Evolutionary conservation across 306 rosid species (phyloP), one percentile per base, ranked within the genome.

Genomic region (Quercus dentata): DNA sequence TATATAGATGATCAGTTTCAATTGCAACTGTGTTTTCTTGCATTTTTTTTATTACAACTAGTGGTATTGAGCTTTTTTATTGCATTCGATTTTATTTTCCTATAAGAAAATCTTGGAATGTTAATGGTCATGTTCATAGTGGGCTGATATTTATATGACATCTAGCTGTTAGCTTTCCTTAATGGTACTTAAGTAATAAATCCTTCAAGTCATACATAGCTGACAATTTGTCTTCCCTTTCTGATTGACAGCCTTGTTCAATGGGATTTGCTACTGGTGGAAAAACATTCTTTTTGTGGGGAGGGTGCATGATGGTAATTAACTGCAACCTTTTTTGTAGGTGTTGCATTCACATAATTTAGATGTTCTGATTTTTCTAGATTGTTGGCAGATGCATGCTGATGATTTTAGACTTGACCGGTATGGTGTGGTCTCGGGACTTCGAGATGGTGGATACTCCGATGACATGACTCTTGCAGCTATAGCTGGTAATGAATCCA

Each of bases 251-350:
- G 99, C 99, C 99, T 78, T 96, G 99, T 86, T 96, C 99, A 52
- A 93, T 96, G 98, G 98, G 99, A 59, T 96, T 96, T 86, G 99
- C 99, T 76, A 96, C 99, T 73, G 99, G 99, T 79, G 99, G 99
- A 76, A 91, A 83, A 87, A 96, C 99, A 70, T 96, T 96, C 85
- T 96, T 96, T 85, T 87, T 96, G 20, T 96, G 99, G 99, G 99
- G 99, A 90, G 99, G 99, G 69, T 96, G 99, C 97, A 96, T 96
- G 99, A 96, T 96, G 99, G 99, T 82, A 87, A 90, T 93, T 91
- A 82, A 65, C 80, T 83, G 70, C 84, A 54, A 35, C 76, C 74
- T 18, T 74, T 44, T 12, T 73, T 56, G 55, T 58, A 8, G 51
- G 68, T 76, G 52, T 38, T 74, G 54, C 57, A 35, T 74, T 56